These are phyloP conservation scores for Candida tetrigidarum DNA, from an alignment of 1,139 yeast genomes.

Conservation along the genomic window DNA sequence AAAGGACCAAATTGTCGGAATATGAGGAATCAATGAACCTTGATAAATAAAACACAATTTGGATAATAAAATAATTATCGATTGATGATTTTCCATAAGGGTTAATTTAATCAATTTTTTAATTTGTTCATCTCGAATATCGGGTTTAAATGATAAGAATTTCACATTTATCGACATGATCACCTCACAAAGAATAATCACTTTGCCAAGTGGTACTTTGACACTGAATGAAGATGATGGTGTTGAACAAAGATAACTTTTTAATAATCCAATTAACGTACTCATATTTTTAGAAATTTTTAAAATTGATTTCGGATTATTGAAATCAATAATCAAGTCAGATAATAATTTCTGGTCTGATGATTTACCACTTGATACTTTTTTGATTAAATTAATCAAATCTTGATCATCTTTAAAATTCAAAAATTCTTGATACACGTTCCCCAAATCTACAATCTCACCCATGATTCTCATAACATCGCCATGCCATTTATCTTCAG, in stretches of 20 bases:
- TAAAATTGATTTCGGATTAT: conserved; percentile 53
- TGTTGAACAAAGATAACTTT: conserved; percentile 47
- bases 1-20: conserved; percentile 49
- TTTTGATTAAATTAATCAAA: conserved; percentile 33
- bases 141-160: conserved; percentile 58
- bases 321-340: conserved; percentile 57
- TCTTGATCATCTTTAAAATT: conserved; percentile 60
- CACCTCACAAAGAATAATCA: conserved; percentile 53
- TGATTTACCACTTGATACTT: conserved; percentile 23
- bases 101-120: conserved; percentile 45
- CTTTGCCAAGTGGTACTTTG: conserved; percentile 59
- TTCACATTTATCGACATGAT: conserved; percentile 56
- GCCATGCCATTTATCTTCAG: conserved; percentile 52
- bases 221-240: conserved; percentile 54
- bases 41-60: conserved; percentile 46
- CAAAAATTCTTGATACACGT: conserved; percentile 60
- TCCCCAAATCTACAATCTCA: conserved; percentile 57
- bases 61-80: conserved; percentile 47
- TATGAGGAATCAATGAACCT: conserved; percentile 53
- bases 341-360: conserved; percentile 12
- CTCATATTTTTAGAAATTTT: conserved; percentile 54
- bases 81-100: conserved; percentile 45
- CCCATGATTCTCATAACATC: conserved; percentile 37
- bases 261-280: conserved; percentile 47
- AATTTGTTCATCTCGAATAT: conserved; percentile 55